phyloP scores from a whole-genome alignment of 306 rosid species.

The Pyrus pyrifolia region DNA sequence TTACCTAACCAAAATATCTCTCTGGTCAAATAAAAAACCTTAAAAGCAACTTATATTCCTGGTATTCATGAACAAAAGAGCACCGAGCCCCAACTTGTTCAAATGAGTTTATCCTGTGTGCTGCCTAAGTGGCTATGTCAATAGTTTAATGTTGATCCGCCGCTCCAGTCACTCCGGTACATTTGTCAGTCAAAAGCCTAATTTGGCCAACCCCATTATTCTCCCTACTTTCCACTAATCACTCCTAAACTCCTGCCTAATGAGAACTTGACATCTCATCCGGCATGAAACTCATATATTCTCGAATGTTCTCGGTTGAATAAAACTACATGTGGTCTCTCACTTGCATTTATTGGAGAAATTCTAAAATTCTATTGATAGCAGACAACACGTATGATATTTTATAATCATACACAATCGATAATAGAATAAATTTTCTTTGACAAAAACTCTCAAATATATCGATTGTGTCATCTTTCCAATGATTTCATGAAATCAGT shows the following conservation, averaged over 20 bases:
- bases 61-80: neutral
- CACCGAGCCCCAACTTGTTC: slow-evolving; percentile 2
- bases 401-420: too few species aligned
- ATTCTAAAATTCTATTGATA: too few species aligned
- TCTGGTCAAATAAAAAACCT: neutral
- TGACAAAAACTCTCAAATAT: neutral
- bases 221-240: neutral
- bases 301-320: neutral
- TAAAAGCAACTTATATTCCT: neutral
- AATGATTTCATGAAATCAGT: too few species aligned
- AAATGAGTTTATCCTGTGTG: neutral
- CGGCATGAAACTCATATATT: neutral
- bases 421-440: too few species aligned
- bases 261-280: slow-evolving; percentile 1
- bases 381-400: too few species aligned
- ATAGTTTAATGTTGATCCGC: neutral
- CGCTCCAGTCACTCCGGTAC: neutral
- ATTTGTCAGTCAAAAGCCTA: neutral
- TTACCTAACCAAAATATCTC: neutral
- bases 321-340: too few species aligned
- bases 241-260: neutral
- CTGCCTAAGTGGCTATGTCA: neutral
- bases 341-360: too few species aligned
- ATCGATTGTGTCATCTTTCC: too few species aligned
- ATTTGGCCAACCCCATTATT: neutral